Percentiles rank a stretch among this genome's conserved stretches.
These are phyloP conservation scores for Coniochaeta sp. DNA, from an alignment of 2,329 filamentous ascomycete genomes.

Conservation along the genomic window DNA sequence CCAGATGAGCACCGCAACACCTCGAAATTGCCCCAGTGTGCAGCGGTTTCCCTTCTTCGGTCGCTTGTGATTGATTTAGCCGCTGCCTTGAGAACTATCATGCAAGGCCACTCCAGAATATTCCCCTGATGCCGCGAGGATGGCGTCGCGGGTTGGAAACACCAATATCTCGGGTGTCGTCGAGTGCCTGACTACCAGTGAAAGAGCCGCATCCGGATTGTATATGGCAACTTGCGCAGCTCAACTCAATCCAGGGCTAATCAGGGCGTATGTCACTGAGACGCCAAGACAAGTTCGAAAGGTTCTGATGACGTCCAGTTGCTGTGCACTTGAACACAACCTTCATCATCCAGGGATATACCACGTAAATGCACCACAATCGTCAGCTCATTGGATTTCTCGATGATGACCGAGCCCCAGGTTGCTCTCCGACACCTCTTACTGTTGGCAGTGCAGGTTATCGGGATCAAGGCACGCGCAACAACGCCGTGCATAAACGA, in stretches of 20 bases:
- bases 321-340: background rate
- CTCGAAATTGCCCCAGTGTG: slow-evolving; percentile 10
- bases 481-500: background rate
- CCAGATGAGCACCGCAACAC: slow-evolving; percentile 1
- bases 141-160: background rate
- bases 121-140: background rate
- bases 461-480: background rate
- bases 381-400: too few species aligned
- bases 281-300: background rate
- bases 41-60: slow-evolving; percentile 10
- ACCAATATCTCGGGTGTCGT: background rate
- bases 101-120: background rate
- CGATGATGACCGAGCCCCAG: too few species aligned
- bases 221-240: background rate
- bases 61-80: slow-evolving; percentile 16
- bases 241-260: background rate
- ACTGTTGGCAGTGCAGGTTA: too few species aligned
- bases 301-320: background rate
- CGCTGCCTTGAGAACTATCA: slow-evolving; percentile 3
- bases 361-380: background rate
- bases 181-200: background rate
- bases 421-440: too few species aligned
- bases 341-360: background rate
- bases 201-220: background rate
- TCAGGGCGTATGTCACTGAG: background rate